Conservation (phyloP, 768 basidiomycete genomes). For the Mycena amicta region DNA sequence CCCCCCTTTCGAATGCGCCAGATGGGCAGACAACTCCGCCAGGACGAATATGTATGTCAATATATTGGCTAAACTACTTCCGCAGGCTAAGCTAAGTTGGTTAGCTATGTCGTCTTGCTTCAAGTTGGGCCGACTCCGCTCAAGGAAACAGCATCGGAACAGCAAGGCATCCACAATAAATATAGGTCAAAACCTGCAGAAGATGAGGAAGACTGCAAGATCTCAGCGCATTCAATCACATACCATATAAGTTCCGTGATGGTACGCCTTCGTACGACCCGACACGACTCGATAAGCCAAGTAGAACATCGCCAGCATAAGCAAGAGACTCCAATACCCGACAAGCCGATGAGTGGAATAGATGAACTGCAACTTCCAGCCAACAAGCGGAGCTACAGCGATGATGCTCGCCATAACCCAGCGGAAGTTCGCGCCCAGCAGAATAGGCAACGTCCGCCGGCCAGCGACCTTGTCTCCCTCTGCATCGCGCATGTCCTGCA, state of each 20-base stretch:
- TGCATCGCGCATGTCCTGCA: constrained; percentile 42
- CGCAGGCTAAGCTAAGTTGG: too few species aligned
- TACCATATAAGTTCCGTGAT: constrained; percentile 11
- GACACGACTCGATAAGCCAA: constrained; percentile 1
- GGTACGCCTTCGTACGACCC: background rate
- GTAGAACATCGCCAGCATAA: constrained; percentile 5
- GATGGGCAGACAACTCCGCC: too few species aligned
- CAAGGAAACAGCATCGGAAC: background rate
- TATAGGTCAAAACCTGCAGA: background rate
- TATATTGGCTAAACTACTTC: too few species aligned
- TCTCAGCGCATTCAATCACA: background rate
- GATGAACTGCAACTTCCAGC: background rate
- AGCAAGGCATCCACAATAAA: background rate
- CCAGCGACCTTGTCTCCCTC: constrained; percentile 38
- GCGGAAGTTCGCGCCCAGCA: constrained; percentile 37
- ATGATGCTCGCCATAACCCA: constrained; percentile 8
- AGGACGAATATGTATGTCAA: too few species aligned
- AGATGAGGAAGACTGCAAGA: constrained; percentile 15
- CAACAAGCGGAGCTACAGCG: background rate
- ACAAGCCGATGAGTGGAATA: background rate
- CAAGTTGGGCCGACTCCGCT: background rate
- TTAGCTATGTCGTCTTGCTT: too few species aligned
- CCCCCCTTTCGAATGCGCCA: too few species aligned
- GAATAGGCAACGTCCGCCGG: constrained; percentile 43
- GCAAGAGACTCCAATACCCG: background rate